A percentile compares a stretch with the other conserved stretches of the same genome.
phyloP scores from a whole-genome alignment of 2,329 filamentous ascomycete genomes.

The Alternaria arborescens region DNA sequence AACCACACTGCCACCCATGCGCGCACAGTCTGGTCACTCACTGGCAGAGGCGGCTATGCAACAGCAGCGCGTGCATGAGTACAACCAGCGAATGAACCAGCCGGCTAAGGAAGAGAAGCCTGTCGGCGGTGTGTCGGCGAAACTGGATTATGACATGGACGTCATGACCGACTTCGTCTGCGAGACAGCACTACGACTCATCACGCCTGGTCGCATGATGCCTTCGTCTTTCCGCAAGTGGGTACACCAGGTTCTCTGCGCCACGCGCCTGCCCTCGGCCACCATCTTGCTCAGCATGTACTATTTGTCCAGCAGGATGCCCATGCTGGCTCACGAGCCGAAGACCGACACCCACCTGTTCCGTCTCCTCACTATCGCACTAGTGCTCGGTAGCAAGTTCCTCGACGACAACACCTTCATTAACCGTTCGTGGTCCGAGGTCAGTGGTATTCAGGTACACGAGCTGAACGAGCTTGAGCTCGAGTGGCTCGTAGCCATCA shows the following conservation, averaged over 20 bases:
- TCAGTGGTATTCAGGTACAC: constrained; percentile 84
- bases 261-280: constrained; percentile 87
- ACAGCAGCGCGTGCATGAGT: constrained; percentile 53
- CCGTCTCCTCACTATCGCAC: constrained; percentile 83
- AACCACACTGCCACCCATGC: constrained; percentile 58
- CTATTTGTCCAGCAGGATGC: constrained; percentile 85
- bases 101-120: constrained; percentile 69
- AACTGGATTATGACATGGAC: constrained; percentile 96
- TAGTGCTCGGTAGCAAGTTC: constrained; percentile 93
- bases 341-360: constrained; percentile 76
- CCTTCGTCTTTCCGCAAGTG: constrained; percentile 87
- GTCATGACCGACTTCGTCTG: constrained; percentile 95
- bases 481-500: constrained; percentile 84
- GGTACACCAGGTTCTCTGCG: constrained; percentile 87
- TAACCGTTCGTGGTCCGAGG: constrained; percentile 95
- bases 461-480: constrained; percentile 88
- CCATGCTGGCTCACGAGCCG: constrained; percentile 67
- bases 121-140: constrained; percentile 88
- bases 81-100: constrained; percentile 50
- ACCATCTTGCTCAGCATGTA: constrained; percentile 91
- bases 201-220: constrained; percentile 68
- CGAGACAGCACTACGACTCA: constrained; percentile 81
- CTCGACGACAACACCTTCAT: constrained; percentile 97
- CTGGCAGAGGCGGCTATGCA: constrained; percentile 49
- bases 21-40: constrained; percentile 51